Conservation (phyloP, 2,329 filamentous ascomycete genomes). For the Ilyonectria robusta region DNA sequence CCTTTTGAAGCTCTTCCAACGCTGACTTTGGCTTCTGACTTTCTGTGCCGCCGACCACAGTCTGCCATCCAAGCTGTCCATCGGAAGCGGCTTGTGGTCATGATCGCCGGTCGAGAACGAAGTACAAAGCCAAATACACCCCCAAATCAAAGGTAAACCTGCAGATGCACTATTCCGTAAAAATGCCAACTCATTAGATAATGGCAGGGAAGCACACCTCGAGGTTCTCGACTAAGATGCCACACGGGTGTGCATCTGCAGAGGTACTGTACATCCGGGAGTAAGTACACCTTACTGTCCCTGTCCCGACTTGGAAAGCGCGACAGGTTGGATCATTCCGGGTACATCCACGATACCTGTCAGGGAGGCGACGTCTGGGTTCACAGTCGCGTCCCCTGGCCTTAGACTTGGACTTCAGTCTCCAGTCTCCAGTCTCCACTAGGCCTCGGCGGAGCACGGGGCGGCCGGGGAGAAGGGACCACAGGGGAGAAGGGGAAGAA, state of each 20-base stretch:
- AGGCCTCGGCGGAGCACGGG: constrained; percentile 40
- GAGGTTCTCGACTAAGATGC: constrained; percentile 27
- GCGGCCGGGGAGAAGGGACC: constrained; percentile 11
- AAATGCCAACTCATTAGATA: constrained; percentile 29
- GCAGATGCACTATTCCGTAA: constrained; percentile 31
- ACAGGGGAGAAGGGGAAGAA: constrained; percentile 2
- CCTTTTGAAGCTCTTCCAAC: constrained; percentile 14
- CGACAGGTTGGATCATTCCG: constrained; percentile 20
- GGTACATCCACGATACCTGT: constrained; percentile 30
- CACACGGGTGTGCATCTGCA: constrained; percentile 14
- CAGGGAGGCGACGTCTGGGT: constrained; percentile 23
- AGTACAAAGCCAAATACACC: constrained; percentile 23
- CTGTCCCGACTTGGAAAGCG: constrained; percentile 8
- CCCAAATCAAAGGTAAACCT: constrained; percentile 14
- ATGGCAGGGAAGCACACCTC: constrained; percentile 24
- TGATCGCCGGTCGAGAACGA: constrained; percentile 37
- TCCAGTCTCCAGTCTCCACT: neutral
- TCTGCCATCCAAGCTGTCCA: constrained; percentile 20
- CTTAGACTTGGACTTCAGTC: constrained; percentile 15
- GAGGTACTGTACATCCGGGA: neutral
- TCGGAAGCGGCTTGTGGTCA: constrained; percentile 40
- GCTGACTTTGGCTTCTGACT: constrained; percentile 8
- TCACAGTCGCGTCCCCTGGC: constrained; percentile 7
- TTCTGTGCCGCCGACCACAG: constrained; percentile 8
- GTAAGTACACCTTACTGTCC: constrained; percentile 9